These are phyloP conservation scores for Erigeron canadensis DNA, from an alignment of 129 eudicot species.

Conservation along the genomic window DNA sequence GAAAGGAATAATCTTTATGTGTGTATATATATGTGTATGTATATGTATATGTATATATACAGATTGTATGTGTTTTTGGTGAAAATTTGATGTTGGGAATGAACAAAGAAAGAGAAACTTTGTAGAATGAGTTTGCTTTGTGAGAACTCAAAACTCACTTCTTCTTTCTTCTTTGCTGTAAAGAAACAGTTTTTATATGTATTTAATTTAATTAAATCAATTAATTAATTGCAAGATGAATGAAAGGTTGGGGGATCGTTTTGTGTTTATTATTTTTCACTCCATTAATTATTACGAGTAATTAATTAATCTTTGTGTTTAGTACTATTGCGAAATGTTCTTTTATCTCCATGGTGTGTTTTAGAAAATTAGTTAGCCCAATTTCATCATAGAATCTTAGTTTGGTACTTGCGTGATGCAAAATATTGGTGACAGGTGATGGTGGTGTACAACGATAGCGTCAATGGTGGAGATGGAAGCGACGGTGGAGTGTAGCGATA, in stretches of 20 bases:
- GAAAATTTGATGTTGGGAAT: constrained; percentile 17
- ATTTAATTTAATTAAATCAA: background rate
- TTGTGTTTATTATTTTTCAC: too few species aligned
- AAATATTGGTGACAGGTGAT: too few species aligned
- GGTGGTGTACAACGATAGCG: too few species aligned
- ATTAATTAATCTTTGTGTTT: constrained; percentile 1
- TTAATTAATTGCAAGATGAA: background rate
- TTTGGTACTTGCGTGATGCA: too few species aligned
- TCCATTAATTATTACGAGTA: constrained; percentile 3
- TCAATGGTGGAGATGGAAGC: too few species aligned
- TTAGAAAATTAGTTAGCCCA: too few species aligned
- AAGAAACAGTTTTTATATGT: constrained; percentile 30
- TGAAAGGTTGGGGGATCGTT: constrained; percentile 21
- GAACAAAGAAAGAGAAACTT: constrained; percentile 22
- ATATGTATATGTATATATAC: background rate
- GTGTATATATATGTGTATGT: background rate
- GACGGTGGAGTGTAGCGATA: too few species aligned
- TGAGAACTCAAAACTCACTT: constrained; percentile 6
- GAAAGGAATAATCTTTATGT: constrained; percentile 19
- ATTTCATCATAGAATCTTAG: too few species aligned
- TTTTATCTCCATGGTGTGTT: too few species aligned
- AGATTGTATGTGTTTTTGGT: background rate
- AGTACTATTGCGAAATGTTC: constrained; percentile 14
- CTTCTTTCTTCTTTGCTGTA: constrained; percentile 29
- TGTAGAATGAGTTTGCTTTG: constrained; percentile 31